Base-by-base conservation (phyloP, 108 stramenopile genomes). In the Pseudonitzschia delicatissima region DNA sequence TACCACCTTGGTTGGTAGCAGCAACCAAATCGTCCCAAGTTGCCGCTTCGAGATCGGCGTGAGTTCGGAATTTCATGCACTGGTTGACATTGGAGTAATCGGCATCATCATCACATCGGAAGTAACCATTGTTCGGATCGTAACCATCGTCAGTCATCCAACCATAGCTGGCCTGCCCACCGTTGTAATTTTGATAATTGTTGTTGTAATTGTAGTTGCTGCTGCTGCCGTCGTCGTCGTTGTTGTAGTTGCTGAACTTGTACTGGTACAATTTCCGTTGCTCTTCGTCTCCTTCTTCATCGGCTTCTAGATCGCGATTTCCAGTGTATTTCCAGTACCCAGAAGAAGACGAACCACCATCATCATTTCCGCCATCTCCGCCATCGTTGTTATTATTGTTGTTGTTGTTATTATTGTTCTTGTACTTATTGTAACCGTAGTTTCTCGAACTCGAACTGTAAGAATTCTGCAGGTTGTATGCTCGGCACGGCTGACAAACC, bases 41-140 rank as follows among this genome's bases (percentile, higher is more conserved):
- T 0, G 84, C 84, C 1, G 60, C 57, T 50, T 63, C 68, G 18
- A 82, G 64, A 11, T 73, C 66, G 4, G 76, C 72, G 50, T 82
- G 76, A 11, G 81, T 67, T 34, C 68, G 47, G 55, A 85, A 82
- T 45, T 85, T 85, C 76, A 77, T 77, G 62, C 84, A 85, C 55
- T 85, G 82, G 68, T 79, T 83, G n/a, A 79, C 78, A 47, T 76
- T 79, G 29, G 72, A 78, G 66, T 85, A 85, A 20, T 74, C 84
- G 15, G 84, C 84, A 29, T 76, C 80, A 45, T 85, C 84, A 44
- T 81, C 71, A 68, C 84, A 85, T 17, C 74, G 53, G 55, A 77
- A 85, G 34, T 72, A 57, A 31, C 75, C 77, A 27, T 76, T 45
- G 66, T 70, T 74, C 1, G 58, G 65, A 64, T 72, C 71, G 45